Conservation (phyloP, 2,329 filamentous ascomycete species). For the Talaromyces marneffei region DNA sequence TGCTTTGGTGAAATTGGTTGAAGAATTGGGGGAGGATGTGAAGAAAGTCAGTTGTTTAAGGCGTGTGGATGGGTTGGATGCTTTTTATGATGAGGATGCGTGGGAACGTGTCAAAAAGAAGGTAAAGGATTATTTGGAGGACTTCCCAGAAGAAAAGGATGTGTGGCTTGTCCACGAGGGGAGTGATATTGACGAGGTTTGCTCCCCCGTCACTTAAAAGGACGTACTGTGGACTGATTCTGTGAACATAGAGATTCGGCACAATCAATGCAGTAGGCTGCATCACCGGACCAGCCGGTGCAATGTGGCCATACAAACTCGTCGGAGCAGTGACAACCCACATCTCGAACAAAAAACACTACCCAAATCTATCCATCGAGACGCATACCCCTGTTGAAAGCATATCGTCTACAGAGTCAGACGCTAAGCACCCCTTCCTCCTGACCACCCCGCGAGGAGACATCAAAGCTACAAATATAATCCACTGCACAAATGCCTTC, state of each 20-base stretch:
- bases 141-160: constrained; percentile 15
- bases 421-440: constrained; percentile 21
- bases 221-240: background rate
- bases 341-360: constrained; percentile 20
- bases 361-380: constrained; percentile 26
- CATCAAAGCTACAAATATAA: constrained; percentile 30
- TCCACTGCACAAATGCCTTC: constrained; percentile 42
- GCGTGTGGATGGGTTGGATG: constrained; percentile 14
- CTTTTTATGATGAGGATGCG: constrained; percentile 12
- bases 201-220: background rate
- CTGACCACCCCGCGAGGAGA: constrained; percentile 34
- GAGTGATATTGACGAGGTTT: constrained; percentile 18
- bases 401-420: background rate
- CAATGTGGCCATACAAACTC: constrained; percentile 34
- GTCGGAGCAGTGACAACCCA: constrained; percentile 25
- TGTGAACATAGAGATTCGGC: constrained; percentile 14
- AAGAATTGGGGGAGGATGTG: constrained; percentile 4
- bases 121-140: constrained; percentile 4
- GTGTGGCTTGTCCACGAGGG: constrained; percentile 13
- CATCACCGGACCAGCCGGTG: constrained; percentile 25
- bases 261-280: constrained; percentile 17
- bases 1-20: constrained; percentile 12
- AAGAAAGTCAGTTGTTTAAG: constrained; percentile 2
- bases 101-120: constrained; percentile 11
- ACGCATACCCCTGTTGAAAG: constrained; percentile 27